Conservation (phyloP, 495 filamentous ascomycete species). For the Neurospora terricola region DNA sequence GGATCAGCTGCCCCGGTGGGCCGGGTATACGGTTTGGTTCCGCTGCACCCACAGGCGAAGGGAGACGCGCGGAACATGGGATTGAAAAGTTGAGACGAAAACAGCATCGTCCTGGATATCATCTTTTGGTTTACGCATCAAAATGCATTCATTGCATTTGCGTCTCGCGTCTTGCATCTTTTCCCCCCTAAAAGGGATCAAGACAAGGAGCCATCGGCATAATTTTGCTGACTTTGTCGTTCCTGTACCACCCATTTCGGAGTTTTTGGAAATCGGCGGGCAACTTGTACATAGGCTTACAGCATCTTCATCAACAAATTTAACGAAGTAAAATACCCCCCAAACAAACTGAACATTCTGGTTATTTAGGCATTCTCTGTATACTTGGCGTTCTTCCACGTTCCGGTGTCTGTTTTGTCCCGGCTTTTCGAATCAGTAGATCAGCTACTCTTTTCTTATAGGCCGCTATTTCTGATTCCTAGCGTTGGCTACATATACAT, state of each 20-base stretch:
- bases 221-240: not conserved
- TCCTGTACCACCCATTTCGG: not conserved
- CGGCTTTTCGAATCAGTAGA: not conserved
- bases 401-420: not conserved
- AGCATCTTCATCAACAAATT: not conserved
- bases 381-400: not conserved
- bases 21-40: not conserved
- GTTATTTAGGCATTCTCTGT: not conserved
- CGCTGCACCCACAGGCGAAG: not conserved
- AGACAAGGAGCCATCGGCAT: not conserved
- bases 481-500: not conserved
- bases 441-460: not conserved
- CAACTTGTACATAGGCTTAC: not conserved
- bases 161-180: not conserved
- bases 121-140: not conserved
- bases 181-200: not conserved
- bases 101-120: not conserved
- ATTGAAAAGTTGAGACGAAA: not conserved
- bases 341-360: not conserved
- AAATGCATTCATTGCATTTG: not conserved
- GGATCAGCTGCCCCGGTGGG: not conserved
- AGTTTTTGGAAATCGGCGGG: not conserved
- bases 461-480: not conserved
- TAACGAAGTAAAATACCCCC: not conserved
- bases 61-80: not conserved